Percentiles rank a stretch among this genome's conserved stretches.
Conservation (phyloP, 2,329 filamentous ascomycete species). For the Phaeosphaeria sp. region DNA sequence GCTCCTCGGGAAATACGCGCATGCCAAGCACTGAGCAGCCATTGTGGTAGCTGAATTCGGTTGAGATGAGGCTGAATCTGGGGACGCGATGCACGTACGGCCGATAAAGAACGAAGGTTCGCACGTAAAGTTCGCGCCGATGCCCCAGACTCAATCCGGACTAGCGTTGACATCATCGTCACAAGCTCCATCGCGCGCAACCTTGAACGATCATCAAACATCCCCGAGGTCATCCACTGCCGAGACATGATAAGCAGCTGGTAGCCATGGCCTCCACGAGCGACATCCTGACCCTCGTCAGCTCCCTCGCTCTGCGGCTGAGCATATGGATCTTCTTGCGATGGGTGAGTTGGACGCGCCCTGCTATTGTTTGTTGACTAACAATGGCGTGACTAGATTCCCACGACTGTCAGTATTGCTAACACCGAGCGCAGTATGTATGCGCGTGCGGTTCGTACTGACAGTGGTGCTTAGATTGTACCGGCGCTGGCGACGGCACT, state of each 20-base stretch:
- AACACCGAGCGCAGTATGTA: background rate
- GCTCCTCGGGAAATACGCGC: too few relatives aligned
- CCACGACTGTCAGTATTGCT: constrained; percentile 36
- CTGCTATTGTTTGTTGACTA: constrained; percentile 9
- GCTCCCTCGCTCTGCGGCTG: constrained; percentile 60
- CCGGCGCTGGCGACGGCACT: constrained; percentile 63
- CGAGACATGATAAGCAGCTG: constrained; percentile 8
- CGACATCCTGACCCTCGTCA: constrained; percentile 45
- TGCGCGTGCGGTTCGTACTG: background rate
- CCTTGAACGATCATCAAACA: background rate
- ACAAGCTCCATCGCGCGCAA: too few relatives aligned
- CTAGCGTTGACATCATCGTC: background rate
- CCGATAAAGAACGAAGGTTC: background rate
- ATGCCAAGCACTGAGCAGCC: background rate
- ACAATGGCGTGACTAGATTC: constrained; percentile 30
- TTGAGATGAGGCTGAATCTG: background rate
- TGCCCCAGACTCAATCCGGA: background rate
- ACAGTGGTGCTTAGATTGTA: constrained; percentile 34
- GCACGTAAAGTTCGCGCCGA: background rate
- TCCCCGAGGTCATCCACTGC: background rate
- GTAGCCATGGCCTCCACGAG: constrained; percentile 43
- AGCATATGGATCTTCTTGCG: constrained; percentile 66
- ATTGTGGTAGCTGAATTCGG: background rate
- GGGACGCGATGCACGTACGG: background rate
- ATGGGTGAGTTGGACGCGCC: constrained; percentile 58